Base-by-base conservation (phyloP, 441 rosid species). In the Adansonia gregorii region DNA sequence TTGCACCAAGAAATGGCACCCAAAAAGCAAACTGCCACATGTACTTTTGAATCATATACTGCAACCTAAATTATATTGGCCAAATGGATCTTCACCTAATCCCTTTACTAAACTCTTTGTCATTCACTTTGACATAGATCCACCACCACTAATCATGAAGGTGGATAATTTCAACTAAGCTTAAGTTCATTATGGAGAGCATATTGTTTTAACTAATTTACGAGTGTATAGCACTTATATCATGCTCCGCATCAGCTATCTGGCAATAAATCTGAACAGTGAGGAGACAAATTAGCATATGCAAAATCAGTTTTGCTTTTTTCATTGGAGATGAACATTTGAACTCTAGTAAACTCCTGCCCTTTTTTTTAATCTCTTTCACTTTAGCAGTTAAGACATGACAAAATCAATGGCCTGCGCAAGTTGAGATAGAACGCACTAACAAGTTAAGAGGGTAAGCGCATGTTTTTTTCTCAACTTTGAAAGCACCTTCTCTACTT, bases 371-470 rank as follows among this genome's bases (percentile, higher is more conserved):
- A n/a, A 45, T 17, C 49, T 31, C 80, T 63, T 68, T 11, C 58
- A 48, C 6, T 69, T 77, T 74, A 64, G 43, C 24, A 19, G 68
- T 66, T 17, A 56, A 74, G 76, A 31, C 56, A 80, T 78, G 39
- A 80, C 76, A 60, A 77, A 55, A 51, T 78, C 69, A 71, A 46
- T 54, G 73, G 45, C 73, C 24, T 49, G 39, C 56, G 74, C 52
- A 51, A 19, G 8, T 54, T 20, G 49, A 20, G 81, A 84, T 78
- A 76, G 64, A 79, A 51, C 74, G 82, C 87, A 85, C 67, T 59
- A 72, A 49, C 46, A 43, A 63, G 8, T 45, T 45, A 45, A 77
- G 58, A 77, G 72, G 67, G 46, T 49, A 52, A 43, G 41, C n/a
- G 19, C 67, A 58, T 15, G 27, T 54, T 74, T 22, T 22, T 67